Conservation (phyloP, 225 moss, liverwort and hornwort genomes). For the Straminergon stramineum region DNA sequence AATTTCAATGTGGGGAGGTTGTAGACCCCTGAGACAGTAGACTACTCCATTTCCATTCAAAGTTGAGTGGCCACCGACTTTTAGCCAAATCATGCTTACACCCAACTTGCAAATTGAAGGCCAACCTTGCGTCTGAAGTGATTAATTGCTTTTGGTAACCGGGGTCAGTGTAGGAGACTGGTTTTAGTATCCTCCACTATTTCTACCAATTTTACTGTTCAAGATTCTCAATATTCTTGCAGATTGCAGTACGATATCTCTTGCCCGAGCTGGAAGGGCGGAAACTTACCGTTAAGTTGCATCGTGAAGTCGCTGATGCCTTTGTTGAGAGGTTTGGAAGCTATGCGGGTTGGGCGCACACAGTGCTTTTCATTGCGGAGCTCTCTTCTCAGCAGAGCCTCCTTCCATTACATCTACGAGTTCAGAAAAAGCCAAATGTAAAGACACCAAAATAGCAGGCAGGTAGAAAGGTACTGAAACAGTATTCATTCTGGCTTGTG, state of each 20-base stretch:
- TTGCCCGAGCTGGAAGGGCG: constrained; percentile 83
- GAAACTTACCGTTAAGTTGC: constrained; percentile 70
- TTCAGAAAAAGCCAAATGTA: constrained; percentile 24
- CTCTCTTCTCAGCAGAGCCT: constrained; percentile 77
- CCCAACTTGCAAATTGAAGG: background rate
- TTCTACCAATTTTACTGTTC: background rate
- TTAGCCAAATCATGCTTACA: background rate
- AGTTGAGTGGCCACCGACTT: background rate
- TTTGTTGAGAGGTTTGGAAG: constrained; percentile 84
- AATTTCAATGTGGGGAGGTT: background rate
- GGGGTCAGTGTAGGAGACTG: background rate
- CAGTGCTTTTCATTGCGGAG: constrained; percentile 93
- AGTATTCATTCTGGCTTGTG: background rate
- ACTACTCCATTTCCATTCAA: background rate
- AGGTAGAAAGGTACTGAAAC: background rate
- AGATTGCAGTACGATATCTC: constrained; percentile 90
- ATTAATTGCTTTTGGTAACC: background rate
- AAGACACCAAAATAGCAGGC: constrained; percentile 21
- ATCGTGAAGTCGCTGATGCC: constrained; percentile 78
- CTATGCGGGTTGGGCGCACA: constrained; percentile 99
- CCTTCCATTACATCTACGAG: constrained; percentile 66
- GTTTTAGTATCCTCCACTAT: background rate
- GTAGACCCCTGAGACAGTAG: background rate
- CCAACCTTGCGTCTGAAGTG: background rate
- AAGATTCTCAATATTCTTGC: background rate